Percentiles rank a stretch among this genome's conserved stretches.
These are phyloP conservation scores for Cladosporium sphaerospermum DNA, from an alignment of 2,329 filamentous ascomycete species.

Conservation along the genomic window DNA sequence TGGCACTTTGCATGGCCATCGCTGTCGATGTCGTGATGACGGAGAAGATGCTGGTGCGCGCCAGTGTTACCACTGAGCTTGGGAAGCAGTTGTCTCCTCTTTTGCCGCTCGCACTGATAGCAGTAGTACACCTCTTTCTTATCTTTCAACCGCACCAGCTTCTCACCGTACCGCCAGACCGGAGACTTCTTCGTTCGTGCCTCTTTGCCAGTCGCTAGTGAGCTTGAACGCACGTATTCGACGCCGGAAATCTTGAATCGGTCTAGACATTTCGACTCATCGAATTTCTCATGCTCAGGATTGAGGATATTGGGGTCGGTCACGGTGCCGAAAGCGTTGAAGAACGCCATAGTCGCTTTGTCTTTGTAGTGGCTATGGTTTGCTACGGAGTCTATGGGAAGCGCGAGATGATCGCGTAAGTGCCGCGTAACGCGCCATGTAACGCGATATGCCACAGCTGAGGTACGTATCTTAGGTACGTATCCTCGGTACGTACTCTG, in stretches of 20 bases:
- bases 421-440: neutral
- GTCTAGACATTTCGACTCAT: neutral
- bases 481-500: neutral
- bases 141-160: neutral
- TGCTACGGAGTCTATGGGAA: neutral
- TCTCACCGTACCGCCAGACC: neutral
- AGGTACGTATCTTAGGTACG: neutral
- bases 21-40: neutral
- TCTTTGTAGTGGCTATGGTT: neutral
- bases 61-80: neutral
- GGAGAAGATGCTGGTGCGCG: neutral
- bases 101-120: neutral
- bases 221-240: neutral
- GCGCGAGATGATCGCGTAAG: neutral
- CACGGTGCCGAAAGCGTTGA: neutral
- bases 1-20: neutral
- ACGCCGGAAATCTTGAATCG: neutral
- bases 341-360: neutral
- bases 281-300: neutral
- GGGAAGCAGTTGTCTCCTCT: neutral
- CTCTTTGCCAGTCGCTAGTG: neutral
- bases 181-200: neutral
- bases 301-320: neutral
- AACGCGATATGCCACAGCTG: neutral
- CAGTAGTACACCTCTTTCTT: neutral